phyloP scores from a whole-genome alignment of 2,329 filamentous ascomycete species.

The Sporothrix humicola region DNA sequence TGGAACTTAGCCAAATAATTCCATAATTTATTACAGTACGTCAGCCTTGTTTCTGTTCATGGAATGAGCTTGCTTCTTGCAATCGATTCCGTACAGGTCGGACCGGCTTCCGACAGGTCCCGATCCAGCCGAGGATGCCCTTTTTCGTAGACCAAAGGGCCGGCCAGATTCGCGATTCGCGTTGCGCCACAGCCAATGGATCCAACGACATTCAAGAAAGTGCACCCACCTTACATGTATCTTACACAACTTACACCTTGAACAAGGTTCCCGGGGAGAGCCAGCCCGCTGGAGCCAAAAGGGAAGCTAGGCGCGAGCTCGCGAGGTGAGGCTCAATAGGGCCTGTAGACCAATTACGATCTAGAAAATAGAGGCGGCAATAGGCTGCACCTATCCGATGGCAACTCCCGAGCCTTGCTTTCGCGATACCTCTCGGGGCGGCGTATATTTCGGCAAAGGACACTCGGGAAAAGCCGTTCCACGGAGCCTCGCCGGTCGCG shows the following conservation, averaged over 20 bases:
- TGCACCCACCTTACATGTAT: neutral
- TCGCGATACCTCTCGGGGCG: neutral
- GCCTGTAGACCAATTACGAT: neutral
- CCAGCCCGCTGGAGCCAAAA: conserved; percentile 5
- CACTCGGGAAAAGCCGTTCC: conserved; percentile 2
- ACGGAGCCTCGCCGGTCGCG: conserved; percentile 13
- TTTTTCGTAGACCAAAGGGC: neutral
- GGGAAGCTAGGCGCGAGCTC: conserved; percentile 21
- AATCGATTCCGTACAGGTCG: neutral
- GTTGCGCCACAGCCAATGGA: neutral
- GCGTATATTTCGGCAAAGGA: conserved; percentile 21
- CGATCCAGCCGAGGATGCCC: conserved; percentile 29
- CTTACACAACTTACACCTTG: neutral
- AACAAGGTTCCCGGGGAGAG: conserved; percentile 2
- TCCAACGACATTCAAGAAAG: neutral
- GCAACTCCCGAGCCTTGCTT: neutral
- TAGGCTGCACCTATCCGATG: neutral
- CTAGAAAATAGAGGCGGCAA: neutral
- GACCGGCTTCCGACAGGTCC: conserved; percentile 26
- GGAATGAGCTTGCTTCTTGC: neutral
- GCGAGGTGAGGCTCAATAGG: conserved; percentile 17
- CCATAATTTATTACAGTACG: neutral
- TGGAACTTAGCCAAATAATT: too few species aligned
- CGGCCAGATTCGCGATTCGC: conserved; percentile 18
- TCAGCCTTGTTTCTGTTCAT: neutral